These are phyloP conservation scores for Viola odorata DNA, from an alignment of 345 rosid genomes.

Conservation along the genomic window DNA sequence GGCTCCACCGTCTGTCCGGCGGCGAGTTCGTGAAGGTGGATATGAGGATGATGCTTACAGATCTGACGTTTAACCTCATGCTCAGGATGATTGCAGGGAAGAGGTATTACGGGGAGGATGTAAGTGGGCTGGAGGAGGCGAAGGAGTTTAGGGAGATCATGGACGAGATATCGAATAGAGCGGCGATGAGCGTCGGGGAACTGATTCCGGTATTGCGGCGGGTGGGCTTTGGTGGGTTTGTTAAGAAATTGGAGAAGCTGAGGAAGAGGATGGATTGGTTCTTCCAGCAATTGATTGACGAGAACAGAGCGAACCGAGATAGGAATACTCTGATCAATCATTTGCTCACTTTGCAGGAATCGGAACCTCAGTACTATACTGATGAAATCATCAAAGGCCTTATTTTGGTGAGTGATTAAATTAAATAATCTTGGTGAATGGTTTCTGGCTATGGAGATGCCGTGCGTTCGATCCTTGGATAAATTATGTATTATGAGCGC, in stretches of 20 bases:
- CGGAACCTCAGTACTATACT: constrained; percentile 38
- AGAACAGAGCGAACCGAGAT: constrained; percentile 16
- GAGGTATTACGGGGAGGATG: constrained; percentile 25
- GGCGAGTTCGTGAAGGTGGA: constrained; percentile 13
- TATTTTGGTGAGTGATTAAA: constrained; percentile 34
- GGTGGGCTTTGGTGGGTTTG: constrained; percentile 18
- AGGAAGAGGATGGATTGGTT: constrained; percentile 24
- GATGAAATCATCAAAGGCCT: constrained; percentile 51
- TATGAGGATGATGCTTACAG: constrained; percentile 14
- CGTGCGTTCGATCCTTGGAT: no score
- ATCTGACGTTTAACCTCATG: constrained; percentile 21
- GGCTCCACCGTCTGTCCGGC: no score
- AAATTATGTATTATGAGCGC: no score
- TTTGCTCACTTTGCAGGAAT: constrained; percentile 30
- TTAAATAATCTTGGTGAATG: no score
- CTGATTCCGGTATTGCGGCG: constrained; percentile 33
- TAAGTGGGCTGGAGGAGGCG: constrained; percentile 18
- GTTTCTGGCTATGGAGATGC: no score
- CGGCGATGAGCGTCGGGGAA: constrained; percentile 30
- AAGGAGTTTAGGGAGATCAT: constrained; percentile 21
- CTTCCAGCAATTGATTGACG: constrained; percentile 39
- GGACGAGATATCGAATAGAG: constrained; percentile 3
- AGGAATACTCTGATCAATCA: constrained; percentile 39
- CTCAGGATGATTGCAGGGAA: constrained; percentile 19
- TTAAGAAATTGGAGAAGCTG: constrained; percentile 12